These are phyloP conservation scores for Gentiana straminea DNA, from an alignment of 257 asterid genomes.

Conservation along the genomic window DNA sequence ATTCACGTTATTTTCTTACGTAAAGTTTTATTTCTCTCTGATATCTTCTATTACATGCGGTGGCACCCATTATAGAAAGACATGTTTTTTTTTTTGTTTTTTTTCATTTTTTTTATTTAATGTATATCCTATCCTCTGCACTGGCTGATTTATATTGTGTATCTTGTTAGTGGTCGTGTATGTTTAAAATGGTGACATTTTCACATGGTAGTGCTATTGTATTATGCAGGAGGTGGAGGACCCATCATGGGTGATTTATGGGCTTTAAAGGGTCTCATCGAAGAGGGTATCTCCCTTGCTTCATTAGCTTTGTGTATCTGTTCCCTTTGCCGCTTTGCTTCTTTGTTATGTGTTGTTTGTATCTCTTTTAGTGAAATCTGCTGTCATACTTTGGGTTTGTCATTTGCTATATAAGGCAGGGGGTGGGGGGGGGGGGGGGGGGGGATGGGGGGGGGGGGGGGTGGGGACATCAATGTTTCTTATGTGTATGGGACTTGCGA, in stretches of 20 bases:
- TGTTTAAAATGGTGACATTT: too few species aligned
- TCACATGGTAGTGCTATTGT: not conserved
- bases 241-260: slow-evolving; percentile 97
- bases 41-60: too few species aligned
- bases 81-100: slow-evolving; percentile 1
- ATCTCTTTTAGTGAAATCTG: slow-evolving; percentile 1
- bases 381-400: too few species aligned
- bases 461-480: too few species aligned
- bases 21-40: slow-evolving; percentile 4
- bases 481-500: too few species aligned
- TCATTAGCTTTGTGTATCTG: not conserved
- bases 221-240: slow-evolving; percentile 84
- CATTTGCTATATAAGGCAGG: too few species aligned
- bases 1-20: not conserved
- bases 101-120: not conserved
- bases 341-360: slow-evolving; percentile 12
- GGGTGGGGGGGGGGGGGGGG: too few species aligned
- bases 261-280: slow-evolving; percentile 95
- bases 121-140: too few species aligned
- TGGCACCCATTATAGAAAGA: not conserved
- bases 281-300: slow-evolving; percentile 47
- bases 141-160: too few species aligned
- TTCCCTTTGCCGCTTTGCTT: slow-evolving; percentile 21
- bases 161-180: too few species aligned
- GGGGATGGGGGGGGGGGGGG: too few species aligned